These are phyloP conservation scores for Ophiosphaerella narmari DNA, from an alignment of 2,329 filamentous ascomycete genomes.

Conservation along the genomic window DNA sequence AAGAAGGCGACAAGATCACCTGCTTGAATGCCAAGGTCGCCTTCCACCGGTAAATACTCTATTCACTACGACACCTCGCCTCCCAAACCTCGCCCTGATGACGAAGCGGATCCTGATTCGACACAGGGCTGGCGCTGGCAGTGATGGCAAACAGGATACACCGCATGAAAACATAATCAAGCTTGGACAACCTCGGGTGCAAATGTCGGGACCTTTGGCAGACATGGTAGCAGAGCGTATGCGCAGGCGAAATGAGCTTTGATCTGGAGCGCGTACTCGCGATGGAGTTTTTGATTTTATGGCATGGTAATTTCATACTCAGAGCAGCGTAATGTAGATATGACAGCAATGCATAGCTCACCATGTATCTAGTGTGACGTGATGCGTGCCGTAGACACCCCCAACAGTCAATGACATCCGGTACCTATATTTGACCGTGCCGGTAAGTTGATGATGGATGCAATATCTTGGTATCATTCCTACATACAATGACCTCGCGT, in stretches of 20 bases:
- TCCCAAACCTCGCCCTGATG: background rate
- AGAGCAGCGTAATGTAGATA: conserved; percentile 26
- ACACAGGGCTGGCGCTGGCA: conserved; percentile 16
- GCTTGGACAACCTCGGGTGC: conserved; percentile 37
- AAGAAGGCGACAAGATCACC: conserved; percentile 75
- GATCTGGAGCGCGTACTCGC: conserved; percentile 7
- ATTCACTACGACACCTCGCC: conserved; percentile 3
- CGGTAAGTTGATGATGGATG: background rate
- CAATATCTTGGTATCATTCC: conserved; percentile 5
- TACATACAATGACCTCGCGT: background rate
- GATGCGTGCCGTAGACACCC: too few relatives aligned
- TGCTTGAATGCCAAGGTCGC: conserved; percentile 78
- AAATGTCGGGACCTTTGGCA: conserved; percentile 43
- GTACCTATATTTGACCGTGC: too few relatives aligned
- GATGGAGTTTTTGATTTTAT: too few relatives aligned
- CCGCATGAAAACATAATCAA: conserved; percentile 20
- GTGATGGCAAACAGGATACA: conserved; percentile 3
- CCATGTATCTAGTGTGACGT: background rate
- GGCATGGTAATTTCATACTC: too few relatives aligned
- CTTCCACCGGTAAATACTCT: conserved; percentile 56
- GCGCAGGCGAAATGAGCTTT: conserved; percentile 37
- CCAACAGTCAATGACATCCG: too few relatives aligned
- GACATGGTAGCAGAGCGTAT: conserved; percentile 38
- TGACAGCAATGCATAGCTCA: conserved; percentile 14
- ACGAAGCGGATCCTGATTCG: conserved; percentile 1